Conservation (phyloP, 495 filamentous ascomycete species). For the Clohesyomyces aquaticus region DNA sequence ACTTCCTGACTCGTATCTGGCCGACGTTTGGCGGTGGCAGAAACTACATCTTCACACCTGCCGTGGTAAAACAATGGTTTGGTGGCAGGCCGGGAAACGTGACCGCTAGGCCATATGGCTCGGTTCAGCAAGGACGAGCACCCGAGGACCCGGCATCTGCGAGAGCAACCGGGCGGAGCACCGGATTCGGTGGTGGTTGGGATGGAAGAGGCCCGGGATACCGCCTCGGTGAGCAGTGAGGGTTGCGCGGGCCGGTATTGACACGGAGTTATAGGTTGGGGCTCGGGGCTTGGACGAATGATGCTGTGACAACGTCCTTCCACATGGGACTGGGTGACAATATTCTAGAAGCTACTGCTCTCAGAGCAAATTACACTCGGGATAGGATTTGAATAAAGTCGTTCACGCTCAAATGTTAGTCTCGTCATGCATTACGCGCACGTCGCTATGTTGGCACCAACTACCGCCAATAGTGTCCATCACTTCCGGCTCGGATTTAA, state of each 20-base stretch:
- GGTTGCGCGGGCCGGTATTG: neutral
- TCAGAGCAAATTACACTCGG: no score
- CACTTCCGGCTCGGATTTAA: conserved; percentile 1
- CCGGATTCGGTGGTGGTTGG: conserved; percentile 57
- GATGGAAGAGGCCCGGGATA: conserved; percentile 66
- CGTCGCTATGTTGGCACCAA: no score
- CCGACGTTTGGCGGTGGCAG: conserved; percentile 79
- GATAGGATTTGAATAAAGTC: no score
- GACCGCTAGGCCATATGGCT: conserved; percentile 61
- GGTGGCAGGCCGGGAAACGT: conserved; percentile 47
- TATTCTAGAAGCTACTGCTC: no score
- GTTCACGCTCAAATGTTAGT: no score
- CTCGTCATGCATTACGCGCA: no score
- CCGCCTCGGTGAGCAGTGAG: conserved; percentile 59
- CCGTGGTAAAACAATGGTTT: conserved; percentile 66
- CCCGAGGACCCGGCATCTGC: conserved; percentile 37
- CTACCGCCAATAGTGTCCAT: no score
- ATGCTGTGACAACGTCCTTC: no score
- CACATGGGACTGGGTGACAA: no score
- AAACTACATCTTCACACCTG: conserved; percentile 72
- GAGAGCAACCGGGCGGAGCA: conserved; percentile 39
- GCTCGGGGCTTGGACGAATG: no score
- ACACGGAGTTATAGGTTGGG: neutral
- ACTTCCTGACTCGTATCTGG: conserved; percentile 82
- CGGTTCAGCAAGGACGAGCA: conserved; percentile 49